Conservation (phyloP, 2,329 filamentous ascomycete species). For the Coniochaeta sp. region DNA sequence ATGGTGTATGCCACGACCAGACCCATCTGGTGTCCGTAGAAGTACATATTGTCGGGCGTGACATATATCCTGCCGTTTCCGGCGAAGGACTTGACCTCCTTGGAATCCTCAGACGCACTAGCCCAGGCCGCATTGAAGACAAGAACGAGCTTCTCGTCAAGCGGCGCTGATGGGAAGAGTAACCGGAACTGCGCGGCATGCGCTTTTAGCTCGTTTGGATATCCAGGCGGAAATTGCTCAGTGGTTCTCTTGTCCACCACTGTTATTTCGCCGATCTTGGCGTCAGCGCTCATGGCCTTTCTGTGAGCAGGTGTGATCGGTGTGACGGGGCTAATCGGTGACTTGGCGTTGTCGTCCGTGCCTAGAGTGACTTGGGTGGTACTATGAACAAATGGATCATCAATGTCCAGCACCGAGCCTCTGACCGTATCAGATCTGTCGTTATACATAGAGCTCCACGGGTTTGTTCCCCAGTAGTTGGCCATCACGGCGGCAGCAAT, state of each 20-base stretch:
- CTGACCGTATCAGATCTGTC: conserved; percentile 14
- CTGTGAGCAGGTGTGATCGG: conserved; percentile 20
- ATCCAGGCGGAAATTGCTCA: conserved; percentile 63
- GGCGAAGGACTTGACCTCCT: conserved; percentile 45
- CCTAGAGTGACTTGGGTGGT: conserved; percentile 22
- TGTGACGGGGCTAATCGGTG: not conserved
- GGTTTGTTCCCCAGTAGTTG: conserved; percentile 86
- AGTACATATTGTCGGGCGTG: conserved; percentile 82
- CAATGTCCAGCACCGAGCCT: conserved; percentile 17
- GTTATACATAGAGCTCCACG: conserved; percentile 50
- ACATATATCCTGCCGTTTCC: conserved; percentile 75
- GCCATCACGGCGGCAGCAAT: conserved; percentile 83
- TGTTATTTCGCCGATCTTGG: conserved; percentile 14
- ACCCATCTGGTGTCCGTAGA: conserved; percentile 92
- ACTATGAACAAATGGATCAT: conserved; percentile 30
- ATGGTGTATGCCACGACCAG: conserved; percentile 78
- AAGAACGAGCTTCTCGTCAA: conserved; percentile 75
- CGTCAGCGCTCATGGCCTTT: conserved; percentile 37
- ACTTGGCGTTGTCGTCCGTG: not conserved
- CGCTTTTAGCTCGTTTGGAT: conserved; percentile 72
- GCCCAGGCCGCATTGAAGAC: conserved; percentile 90
- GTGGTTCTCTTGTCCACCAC: conserved; percentile 23
- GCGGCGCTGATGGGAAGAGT: conserved; percentile 73
- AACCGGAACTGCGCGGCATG: conserved; percentile 93
- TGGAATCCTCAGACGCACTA: conserved; percentile 39